phyloP scores from a whole-genome alignment of 805 yeast genomes.

The Lipomyces starkeyi region DNA sequence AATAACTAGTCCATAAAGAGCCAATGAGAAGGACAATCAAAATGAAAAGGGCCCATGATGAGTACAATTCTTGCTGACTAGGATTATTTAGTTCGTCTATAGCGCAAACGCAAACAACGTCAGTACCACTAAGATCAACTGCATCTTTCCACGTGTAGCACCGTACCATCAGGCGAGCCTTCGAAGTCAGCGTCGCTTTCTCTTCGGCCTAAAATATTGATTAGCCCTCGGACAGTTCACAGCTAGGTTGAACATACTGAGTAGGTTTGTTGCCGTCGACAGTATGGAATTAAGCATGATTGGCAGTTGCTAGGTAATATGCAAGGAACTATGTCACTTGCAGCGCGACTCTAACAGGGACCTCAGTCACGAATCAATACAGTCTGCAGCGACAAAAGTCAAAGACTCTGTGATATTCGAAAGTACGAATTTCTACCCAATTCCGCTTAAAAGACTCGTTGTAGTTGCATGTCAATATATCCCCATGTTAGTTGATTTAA shows the following conservation, averaged over 20 bases:
- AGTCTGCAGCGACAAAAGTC: not conserved
- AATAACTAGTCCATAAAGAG: slow-evolving; percentile 95
- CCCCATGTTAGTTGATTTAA: not conserved
- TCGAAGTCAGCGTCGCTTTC: slow-evolving; percentile 22
- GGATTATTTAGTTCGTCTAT: slow-evolving; percentile 59
- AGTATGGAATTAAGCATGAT: not conserved
- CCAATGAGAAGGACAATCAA: slow-evolving; percentile 76
- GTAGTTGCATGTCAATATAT: not conserved
- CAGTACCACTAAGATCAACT: not conserved
- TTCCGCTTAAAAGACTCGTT: not conserved
- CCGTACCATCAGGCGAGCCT: slow-evolving; percentile 17
- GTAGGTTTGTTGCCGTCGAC: not conserved
- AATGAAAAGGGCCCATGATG: slow-evolving; percentile 96
- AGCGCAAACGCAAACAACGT: not conserved
- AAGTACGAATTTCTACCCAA: not conserved
- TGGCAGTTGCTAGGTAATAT: not conserved
- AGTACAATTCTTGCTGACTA: slow-evolving; percentile 90
- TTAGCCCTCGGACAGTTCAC: not conserved
- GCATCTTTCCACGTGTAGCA: not conserved
- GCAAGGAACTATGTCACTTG: not conserved
- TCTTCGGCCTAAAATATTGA: slow-evolving; percentile 11
- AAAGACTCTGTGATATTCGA: not conserved
- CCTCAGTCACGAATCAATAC: not conserved
- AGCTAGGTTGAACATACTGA: not conserved
- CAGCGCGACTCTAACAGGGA: not conserved